phyloP scores from a whole-genome alignment of 768 basidiomycete species.

The Termitomyces sp. region DNA sequence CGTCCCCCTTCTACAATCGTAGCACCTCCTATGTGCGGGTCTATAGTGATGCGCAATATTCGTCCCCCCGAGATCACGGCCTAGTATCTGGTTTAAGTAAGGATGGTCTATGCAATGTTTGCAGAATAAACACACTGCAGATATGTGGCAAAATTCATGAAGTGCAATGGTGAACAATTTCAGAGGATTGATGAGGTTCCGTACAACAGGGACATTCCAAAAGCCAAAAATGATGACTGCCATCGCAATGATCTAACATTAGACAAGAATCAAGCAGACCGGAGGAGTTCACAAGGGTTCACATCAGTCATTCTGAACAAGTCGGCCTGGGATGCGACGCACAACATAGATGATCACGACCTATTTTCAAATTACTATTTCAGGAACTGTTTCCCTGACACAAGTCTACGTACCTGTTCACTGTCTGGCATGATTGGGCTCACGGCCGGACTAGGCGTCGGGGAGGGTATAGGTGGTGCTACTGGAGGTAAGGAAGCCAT shows the following conservation, averaged over 20 bases:
- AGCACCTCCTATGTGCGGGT: slow-evolving; percentile 74
- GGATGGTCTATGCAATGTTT: background rate
- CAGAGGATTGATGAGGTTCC: slow-evolving; percentile 75
- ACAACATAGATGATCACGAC: slow-evolving; percentile 75
- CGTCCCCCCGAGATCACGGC: slow-evolving; percentile 76
- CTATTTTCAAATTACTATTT: slow-evolving; percentile 32
- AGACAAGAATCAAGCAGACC: background rate
- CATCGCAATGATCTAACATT: slow-evolving; percentile 69
- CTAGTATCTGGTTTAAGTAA: slow-evolving; percentile 27
- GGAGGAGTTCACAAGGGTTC: background rate
- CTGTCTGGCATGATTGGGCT: slow-evolving; percentile 56
- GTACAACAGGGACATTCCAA: slow-evolving; percentile 80
- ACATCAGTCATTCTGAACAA: background rate
- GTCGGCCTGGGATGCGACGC: slow-evolving; percentile 22
- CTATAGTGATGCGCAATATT: slow-evolving; percentile 75
- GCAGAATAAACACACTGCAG: slow-evolving; percentile 47
- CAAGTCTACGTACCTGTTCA: slow-evolving; percentile 52
- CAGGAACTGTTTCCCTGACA: slow-evolving; percentile 10
- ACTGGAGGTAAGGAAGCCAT: slow-evolving; percentile 34
- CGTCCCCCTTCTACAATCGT: slow-evolving; percentile 75
- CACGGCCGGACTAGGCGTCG: slow-evolving; percentile 23
- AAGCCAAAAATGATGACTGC: slow-evolving; percentile 82
- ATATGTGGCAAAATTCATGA: slow-evolving; percentile 85
- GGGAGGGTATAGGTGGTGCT: slow-evolving; percentile 36
- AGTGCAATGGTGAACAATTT: slow-evolving; percentile 86